Base-by-base conservation (phyloP, 345 rosid genomes). In the Anacardium occidentale region DNA sequence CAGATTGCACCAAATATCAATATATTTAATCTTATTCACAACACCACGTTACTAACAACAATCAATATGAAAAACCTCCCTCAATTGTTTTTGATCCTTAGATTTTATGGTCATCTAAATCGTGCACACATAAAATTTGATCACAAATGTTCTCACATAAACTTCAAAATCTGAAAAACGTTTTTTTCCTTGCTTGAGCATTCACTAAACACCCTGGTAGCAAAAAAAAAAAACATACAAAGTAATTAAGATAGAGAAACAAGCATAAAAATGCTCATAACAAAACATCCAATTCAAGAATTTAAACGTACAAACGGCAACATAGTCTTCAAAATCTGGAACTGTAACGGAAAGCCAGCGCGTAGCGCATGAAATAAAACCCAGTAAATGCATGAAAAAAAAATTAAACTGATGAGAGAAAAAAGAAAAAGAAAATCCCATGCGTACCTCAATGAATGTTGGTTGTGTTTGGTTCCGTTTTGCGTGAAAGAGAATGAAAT, bases 281-380 rank as follows among this genome's bases (percentile, higher is more conserved):
- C 40, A 71, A 45, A 66, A 20, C 24, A 24, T 53, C 64, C 71
- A 76, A 74, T 52, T 64, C 72, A 69, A 62, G 70, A 56, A 25
- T 67, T 58, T 61, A 75, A 63, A 29, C 32, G 13, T 55, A 44
- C 66, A 65, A 50, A 44, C 62, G 64, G 60, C 69, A 53, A 62
- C 68, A 66, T 42, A 64, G 29, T 29, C 65, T 67, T 62, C 48
- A 55, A 59, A 66, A 71, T 45, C 10, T 26, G 59, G 42, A 57
- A 2, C n/a, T 44, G 76, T 53, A 78, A 74, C 64, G 14, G 61
- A 58, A 75, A 54, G 42, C 21, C n/a, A 47, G 25, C 17, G 13
- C 2, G 13, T 18, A 14, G 54, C 70, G 66, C 32, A 50, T 58
- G 55, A 53, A 63, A 29, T 58, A 37, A 32, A 55, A 65, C 15